Conservation (phyloP, 129 eudicot genomes). For the Tagetes erecta region DNA sequence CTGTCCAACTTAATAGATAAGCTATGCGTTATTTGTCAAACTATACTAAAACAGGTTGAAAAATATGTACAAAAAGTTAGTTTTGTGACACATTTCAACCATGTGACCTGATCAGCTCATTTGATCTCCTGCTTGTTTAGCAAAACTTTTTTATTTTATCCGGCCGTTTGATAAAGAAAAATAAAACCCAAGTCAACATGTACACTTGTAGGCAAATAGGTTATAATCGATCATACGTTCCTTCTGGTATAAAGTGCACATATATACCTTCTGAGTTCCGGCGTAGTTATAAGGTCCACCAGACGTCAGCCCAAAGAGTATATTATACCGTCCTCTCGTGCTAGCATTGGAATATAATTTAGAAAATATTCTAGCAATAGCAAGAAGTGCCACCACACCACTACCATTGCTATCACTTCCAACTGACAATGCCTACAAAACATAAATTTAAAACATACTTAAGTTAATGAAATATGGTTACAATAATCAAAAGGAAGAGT, state of each 20-base stretch:
- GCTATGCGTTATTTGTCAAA: background rate
- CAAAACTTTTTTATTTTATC: background rate
- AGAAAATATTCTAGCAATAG: constrained; percentile 86
- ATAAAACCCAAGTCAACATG: background rate
- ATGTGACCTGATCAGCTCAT: background rate
- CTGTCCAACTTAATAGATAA: background rate
- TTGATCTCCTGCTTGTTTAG: background rate
- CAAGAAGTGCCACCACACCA: constrained; percentile 92
- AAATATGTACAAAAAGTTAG: background rate
- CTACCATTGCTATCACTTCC: constrained; percentile 98
- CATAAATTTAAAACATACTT: background rate
- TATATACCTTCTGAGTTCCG: constrained; percentile 82
- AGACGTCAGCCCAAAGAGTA: constrained; percentile 94
- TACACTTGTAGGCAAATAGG: too few relatives aligned
- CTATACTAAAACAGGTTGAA: background rate
- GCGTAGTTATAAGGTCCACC: constrained; percentile 96
- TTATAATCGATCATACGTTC: too few relatives aligned
- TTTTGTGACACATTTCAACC: background rate
- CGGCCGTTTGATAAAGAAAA: background rate
- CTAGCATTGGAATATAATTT: constrained; percentile 77
- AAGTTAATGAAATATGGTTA: background rate
- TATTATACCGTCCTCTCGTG: constrained; percentile 86
- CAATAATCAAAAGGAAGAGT: constrained; percentile 18
- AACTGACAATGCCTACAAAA: constrained; percentile 70
- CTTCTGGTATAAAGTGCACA: background rate